A percentile compares a stretch with the other conserved stretches of the same genome.
phyloP scores from a whole-genome alignment of 169 alveolate species.

The Babesia sp. region DNA sequence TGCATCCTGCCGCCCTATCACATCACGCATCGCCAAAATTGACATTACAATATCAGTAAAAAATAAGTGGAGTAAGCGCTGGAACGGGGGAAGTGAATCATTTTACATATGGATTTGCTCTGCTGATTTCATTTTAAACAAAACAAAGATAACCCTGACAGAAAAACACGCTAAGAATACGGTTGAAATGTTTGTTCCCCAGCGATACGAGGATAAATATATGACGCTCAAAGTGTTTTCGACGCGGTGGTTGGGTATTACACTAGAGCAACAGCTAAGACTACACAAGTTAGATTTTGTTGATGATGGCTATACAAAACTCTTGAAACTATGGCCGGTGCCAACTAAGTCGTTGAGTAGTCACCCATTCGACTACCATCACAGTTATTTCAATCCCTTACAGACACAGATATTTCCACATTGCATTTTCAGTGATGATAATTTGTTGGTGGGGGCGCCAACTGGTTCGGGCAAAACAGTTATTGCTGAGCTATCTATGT shows the following conservation, averaged over 20 bases:
- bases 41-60: constrained; percentile 77
- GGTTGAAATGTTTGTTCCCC: constrained; percentile 50
- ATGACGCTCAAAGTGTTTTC: constrained; percentile 49
- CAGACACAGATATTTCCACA: constrained; percentile 96
- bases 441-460: constrained; percentile 99
- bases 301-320: constrained; percentile 50
- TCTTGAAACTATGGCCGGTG: constrained; percentile 46
- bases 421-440: constrained; percentile 93
- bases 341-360: constrained; percentile 33
- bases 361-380: constrained; percentile 15
- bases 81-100: constrained; percentile 83
- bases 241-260: constrained; percentile 51
- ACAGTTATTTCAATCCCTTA: constrained; percentile 91
- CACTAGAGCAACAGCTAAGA: constrained; percentile 22
- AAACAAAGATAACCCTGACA: constrained; percentile 26
- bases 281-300: neutral
- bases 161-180: neutral
- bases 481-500: constrained; percentile 95
- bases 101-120: constrained; percentile 66
- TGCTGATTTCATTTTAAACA: constrained; percentile 16
- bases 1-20: constrained; percentile 80
- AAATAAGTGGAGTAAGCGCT: constrained; percentile 86
- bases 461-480: constrained; percentile 99
- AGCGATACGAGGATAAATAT: constrained; percentile 14
- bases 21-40: constrained; percentile 83